Percentiles rank a stretch among this genome's conserved stretches.
phyloP scores from a whole-genome alignment of 2,329 filamentous ascomycete species.

The Pseudocercospora crystallina region DNA sequence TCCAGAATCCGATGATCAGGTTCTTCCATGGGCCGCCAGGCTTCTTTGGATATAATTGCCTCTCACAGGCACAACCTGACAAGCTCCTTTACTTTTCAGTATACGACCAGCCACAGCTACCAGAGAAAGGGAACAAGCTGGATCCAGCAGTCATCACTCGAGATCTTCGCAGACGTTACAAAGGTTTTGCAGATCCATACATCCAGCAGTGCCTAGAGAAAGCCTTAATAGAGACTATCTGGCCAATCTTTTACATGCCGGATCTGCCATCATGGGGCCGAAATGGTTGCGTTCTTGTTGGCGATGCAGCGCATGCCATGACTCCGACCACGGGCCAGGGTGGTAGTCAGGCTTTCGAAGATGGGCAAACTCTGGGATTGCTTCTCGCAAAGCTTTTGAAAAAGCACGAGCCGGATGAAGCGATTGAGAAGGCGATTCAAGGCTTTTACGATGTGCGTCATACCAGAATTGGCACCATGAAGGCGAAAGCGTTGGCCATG shows the following conservation, averaged over 20 bases:
- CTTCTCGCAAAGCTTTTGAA: slow-evolving; percentile 28
- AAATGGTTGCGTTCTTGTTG: slow-evolving; percentile 52
- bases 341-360: slow-evolving; percentile 56
- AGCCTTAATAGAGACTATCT: slow-evolving; percentile 44
- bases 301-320: slow-evolving; percentile 59
- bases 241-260: slow-evolving; percentile 51
- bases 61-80: not conserved
- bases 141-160: slow-evolving; percentile 28
- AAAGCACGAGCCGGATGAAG: no score
- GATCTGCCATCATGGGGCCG: slow-evolving; percentile 49
- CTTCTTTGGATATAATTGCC: slow-evolving; percentile 49
- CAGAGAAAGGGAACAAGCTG: slow-evolving; percentile 32
- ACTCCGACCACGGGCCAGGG: slow-evolving; percentile 57
- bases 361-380: slow-evolving; percentile 49
- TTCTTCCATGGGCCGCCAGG: slow-evolving; percentile 47
- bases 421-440: no score
- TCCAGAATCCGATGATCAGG: slow-evolving; percentile 33
- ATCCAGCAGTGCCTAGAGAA: slow-evolving; percentile 36
- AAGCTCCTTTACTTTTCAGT: not conserved
- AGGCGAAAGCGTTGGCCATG: no score
- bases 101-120: not conserved
- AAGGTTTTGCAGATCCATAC: slow-evolving; percentile 47
- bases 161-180: slow-evolving; percentile 36
- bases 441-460: no score
- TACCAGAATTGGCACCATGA: no score